phyloP scores from a whole-genome alignment of 371 early-diverging fungal species.

The Lichtheimia hyalospora region DNA sequence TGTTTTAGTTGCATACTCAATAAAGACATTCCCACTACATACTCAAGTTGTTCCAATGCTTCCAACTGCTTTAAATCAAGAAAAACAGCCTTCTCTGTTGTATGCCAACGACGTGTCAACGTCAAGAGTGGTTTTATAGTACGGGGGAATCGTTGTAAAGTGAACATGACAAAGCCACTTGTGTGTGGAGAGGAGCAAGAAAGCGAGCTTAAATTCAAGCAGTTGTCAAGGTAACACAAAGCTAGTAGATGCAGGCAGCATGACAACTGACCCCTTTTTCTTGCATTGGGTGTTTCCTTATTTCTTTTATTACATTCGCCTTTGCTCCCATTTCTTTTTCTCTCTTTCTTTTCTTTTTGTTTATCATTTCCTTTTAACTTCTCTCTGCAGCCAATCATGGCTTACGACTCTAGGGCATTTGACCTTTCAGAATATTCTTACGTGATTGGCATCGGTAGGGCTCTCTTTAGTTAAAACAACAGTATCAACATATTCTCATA shows the following conservation, averaged over 20 bases:
- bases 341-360: slow-evolving; percentile 4
- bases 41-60: slow-evolving; percentile 4
- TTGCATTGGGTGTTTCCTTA: neutral
- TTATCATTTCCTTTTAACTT: neutral
- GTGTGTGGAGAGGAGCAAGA: too few relatives aligned
- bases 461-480: neutral
- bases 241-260: too few relatives aligned
- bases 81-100: slow-evolving; percentile 4
- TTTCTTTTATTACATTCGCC: slow-evolving; percentile 2
- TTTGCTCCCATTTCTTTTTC: slow-evolving; percentile 3
- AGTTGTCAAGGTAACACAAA: too few relatives aligned
- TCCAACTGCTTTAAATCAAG: slow-evolving; percentile 5
- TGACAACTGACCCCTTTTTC: neutral
- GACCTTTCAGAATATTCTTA: slow-evolving; percentile 47
- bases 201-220: too few relatives aligned
- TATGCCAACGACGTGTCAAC: neutral
- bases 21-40: neutral
- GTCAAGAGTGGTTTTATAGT: too few relatives aligned
- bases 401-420: slow-evolving; percentile 37
- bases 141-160: too few relatives aligned
- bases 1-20: neutral
- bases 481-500: neutral
- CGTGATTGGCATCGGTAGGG: slow-evolving; percentile 52
- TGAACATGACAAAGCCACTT: too few relatives aligned
- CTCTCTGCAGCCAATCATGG: slow-evolving; percentile 9